Conservation (phyloP, 345 rosid genomes). For the Hibiscus trionum region DNA sequence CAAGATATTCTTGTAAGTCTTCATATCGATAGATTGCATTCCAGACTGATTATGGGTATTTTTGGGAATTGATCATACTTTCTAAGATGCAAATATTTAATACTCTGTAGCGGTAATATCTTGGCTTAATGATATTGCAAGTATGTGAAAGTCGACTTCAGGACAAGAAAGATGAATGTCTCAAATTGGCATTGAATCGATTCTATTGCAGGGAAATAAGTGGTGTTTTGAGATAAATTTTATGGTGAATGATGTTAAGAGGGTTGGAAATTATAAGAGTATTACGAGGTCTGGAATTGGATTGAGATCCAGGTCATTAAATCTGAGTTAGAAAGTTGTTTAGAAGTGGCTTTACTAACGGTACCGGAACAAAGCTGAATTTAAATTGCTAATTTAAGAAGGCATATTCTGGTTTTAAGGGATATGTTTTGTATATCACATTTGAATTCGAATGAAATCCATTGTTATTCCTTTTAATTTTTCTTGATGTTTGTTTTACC, state of each 20-base stretch:
- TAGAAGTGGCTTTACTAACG: background rate
- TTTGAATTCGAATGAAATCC: background rate
- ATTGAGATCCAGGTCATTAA: background rate
- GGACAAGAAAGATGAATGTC: too few relatives aligned
- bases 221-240: background rate
- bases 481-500: background rate
- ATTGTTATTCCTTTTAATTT: background rate
- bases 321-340: background rate
- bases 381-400: background rate
- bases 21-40: background rate
- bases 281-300: background rate
- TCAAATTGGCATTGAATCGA: too few relatives aligned
- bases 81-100: background rate
- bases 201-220: background rate
- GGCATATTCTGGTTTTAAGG: background rate
- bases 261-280: background rate
- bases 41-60: background rate
- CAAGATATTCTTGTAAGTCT: slow-evolving; percentile 93
- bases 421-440: background rate
- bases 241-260: background rate
- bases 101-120: background rate
- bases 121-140: too few relatives aligned
- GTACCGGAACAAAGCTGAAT: background rate
- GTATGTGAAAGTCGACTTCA: too few relatives aligned
- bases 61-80: background rate